Evolutionary conservation across 208 protist genomes (phyloP).

Genomic region (Acanthamoeba lugdunensis): DNA sequence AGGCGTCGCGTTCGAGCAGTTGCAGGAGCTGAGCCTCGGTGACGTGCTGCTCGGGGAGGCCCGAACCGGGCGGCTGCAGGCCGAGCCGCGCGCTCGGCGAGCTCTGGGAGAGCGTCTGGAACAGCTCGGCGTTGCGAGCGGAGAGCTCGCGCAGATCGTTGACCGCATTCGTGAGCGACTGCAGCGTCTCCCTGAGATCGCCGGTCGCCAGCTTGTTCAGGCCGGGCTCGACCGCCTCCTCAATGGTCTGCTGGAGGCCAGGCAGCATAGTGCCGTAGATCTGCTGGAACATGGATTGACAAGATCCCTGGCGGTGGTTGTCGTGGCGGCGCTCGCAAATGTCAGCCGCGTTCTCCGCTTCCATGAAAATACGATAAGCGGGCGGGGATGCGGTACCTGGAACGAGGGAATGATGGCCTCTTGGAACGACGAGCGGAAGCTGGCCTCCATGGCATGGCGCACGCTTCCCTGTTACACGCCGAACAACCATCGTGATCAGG

Average conservation of each 20-base stretch:
- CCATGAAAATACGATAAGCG: neutral
- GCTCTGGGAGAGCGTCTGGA: neutral
- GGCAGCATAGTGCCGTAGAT: slow-evolving; percentile 56
- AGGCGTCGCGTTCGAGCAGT: slow-evolving; percentile 14
- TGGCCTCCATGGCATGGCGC: slow-evolving; percentile 37
- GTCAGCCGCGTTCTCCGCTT: no score
- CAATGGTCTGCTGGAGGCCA: slow-evolving; percentile 37
- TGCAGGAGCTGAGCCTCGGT: slow-evolving; percentile 55
- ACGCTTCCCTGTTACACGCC: slow-evolving; percentile 1
- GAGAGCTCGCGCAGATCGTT: slow-evolving; percentile 2
- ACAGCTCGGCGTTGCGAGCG: slow-evolving; percentile 31
- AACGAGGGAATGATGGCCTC: slow-evolving; percentile 63
- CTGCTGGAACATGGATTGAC: slow-evolving; percentile 61
- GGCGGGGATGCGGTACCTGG: neutral
- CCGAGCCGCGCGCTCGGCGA: neutral
- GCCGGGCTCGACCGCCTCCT: slow-evolving; percentile 56
- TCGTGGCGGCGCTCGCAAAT: no score
- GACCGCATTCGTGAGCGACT: neutral
- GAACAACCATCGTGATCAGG: neutral
- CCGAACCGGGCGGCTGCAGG: slow-evolving; percentile 9
- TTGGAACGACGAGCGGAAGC: slow-evolving; percentile 46
- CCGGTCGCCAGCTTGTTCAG: neutral
- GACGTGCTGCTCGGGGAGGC: slow-evolving; percentile 3
- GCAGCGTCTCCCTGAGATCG: slow-evolving; percentile 1
- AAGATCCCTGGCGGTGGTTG: neutral